Percentiles rank a stretch among this genome's conserved stretches.
phyloP scores from a whole-genome alignment of 441 rosid species.

The Flueggea neowawraea region DNA sequence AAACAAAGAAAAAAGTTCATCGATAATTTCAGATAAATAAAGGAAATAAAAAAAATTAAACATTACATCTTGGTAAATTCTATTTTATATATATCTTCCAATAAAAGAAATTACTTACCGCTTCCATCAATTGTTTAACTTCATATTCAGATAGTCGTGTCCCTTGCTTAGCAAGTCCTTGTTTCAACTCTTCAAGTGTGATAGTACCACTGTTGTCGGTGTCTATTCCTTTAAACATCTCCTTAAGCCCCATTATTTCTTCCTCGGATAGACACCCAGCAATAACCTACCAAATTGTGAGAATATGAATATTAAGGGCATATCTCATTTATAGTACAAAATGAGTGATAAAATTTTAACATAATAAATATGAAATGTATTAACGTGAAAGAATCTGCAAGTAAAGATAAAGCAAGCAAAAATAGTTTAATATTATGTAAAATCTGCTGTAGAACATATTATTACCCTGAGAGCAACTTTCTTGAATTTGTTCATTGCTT shows the following conservation, averaged over 20 bases:
- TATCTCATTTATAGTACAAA: background rate
- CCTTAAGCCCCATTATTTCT: conserved; percentile 88
- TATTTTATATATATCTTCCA: background rate
- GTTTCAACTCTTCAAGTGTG: conserved; percentile 83
- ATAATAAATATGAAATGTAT: too few relatives aligned
- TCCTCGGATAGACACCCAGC: conserved; percentile 91
- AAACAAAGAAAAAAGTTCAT: too few relatives aligned
- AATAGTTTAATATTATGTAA: too few relatives aligned
- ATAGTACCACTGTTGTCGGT: conserved; percentile 80
- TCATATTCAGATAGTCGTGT: conserved; percentile 77
- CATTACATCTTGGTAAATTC: background rate
- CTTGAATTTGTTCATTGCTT: conserved; percentile 90
- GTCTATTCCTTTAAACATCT: conserved; percentile 85
- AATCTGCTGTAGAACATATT: too few relatives aligned
- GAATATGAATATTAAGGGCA: too few relatives aligned
- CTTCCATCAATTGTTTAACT: conserved; percentile 83
- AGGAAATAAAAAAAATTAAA: background rate
- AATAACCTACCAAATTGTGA: conserved; percentile 45
- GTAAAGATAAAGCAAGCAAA: too few relatives aligned
- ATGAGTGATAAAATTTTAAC: too few relatives aligned
- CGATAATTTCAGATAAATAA: too few relatives aligned
- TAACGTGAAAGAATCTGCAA: too few relatives aligned
- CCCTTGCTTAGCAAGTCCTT: conserved; percentile 84
- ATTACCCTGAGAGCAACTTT: conserved; percentile 86
- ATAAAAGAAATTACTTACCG: conserved; percentile 40